Evolutionary conservation across 345 rosid species (phyloP).

Genomic region (Cardamine occulta): DNA sequence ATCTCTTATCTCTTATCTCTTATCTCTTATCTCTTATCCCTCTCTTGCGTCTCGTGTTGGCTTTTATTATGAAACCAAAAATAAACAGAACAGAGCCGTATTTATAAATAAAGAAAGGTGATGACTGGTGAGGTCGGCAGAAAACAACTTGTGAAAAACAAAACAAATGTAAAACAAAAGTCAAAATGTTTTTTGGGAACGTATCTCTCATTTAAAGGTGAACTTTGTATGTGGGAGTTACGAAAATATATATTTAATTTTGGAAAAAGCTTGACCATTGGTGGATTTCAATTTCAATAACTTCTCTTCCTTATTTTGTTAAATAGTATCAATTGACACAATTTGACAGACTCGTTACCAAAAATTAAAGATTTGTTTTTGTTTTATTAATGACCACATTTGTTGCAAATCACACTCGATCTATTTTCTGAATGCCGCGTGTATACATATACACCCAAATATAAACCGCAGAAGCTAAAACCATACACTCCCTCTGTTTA

Average conservation of each 20-base stretch:
- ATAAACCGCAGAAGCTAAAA: too few species aligned
- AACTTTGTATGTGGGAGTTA: slow-evolving; percentile 11
- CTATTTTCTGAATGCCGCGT: slow-evolving; percentile 13
- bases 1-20: too few species aligned
- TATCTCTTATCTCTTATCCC: slow-evolving; percentile 15
- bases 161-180: not conserved
- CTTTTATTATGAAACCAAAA: slow-evolving; percentile 1
- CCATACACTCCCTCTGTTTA: too few species aligned
- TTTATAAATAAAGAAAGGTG: slow-evolving; percentile 21
- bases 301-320: not conserved
- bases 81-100: slow-evolving; percentile 30
- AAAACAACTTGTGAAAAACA: slow-evolving; percentile 5
- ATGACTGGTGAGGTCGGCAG: slow-evolving; percentile 32
- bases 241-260: not conserved
- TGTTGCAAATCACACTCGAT: not conserved
- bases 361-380: not conserved
- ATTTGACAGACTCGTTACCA: not conserved
- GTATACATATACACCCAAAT: too few species aligned
- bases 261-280: slow-evolving; percentile 3
- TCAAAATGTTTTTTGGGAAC: slow-evolving; percentile 32
- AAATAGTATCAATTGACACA: not conserved
- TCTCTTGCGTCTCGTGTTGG: slow-evolving; percentile 33
- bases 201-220: slow-evolving; percentile 4
- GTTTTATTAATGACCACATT: slow-evolving; percentile 11
- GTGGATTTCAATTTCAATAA: not conserved